phyloP scores from a whole-genome alignment of 257 asterid genomes.

The Scutellaria barbata region DNA sequence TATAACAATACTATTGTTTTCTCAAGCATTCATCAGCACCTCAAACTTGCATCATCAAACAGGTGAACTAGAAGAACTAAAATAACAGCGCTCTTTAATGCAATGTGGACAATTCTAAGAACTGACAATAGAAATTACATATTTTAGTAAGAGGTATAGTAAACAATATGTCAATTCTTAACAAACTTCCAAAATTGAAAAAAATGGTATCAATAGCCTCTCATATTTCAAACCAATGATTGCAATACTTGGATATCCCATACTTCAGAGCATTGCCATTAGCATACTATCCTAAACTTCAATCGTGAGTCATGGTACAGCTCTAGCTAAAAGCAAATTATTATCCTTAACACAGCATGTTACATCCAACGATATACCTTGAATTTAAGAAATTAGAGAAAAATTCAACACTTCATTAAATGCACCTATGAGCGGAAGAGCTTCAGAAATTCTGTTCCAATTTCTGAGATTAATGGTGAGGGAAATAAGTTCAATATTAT shows the following conservation, averaged over 20 bases:
- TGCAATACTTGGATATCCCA: constrained; percentile 21
- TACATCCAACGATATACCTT: neutral
- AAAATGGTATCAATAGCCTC: neutral
- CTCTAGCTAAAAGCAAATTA: neutral
- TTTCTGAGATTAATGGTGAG: constrained; percentile 12
- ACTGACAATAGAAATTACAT: neutral
- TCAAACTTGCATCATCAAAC: constrained; percentile 7
- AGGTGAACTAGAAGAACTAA: constrained; percentile 11
- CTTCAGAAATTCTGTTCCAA: constrained; percentile 25
- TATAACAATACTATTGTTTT: neutral
- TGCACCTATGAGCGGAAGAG: constrained; percentile 12
- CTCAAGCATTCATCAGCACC: constrained; percentile 3
- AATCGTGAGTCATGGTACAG: neutral
- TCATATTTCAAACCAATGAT: constrained; percentile 10
- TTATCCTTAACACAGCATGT: constrained; percentile 9
- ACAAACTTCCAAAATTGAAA: neutral
- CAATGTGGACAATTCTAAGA: constrained; percentile 3
- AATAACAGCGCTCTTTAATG: neutral
- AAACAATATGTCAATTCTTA: constrained; percentile 3
- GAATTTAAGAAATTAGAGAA: constrained; percentile 13
- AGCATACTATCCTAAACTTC: constrained; percentile 4
- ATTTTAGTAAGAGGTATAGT: neutral
- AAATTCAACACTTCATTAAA: neutral
- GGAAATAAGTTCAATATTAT: constrained; percentile 1
- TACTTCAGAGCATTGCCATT: constrained; percentile 23